Conservation (phyloP, 225 moss, liverwort and hornwort species). For the Physcomitrellopsis africana region DNA sequence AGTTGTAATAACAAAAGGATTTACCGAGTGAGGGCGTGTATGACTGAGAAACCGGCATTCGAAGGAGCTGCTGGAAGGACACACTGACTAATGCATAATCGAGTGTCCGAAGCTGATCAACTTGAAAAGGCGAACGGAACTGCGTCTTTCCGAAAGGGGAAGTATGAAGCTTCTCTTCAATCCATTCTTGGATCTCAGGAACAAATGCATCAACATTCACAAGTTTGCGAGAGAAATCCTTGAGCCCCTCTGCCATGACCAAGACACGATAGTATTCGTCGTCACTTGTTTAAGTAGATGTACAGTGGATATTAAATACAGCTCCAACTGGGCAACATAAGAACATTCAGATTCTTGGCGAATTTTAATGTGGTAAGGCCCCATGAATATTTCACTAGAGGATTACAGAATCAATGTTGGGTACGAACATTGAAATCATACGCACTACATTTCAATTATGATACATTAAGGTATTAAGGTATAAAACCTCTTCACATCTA, state of each 20-base stretch:
- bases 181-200: constrained; percentile 77
- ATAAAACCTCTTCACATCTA: constrained; percentile 12
- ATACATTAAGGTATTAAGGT: background rate
- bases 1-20: constrained; percentile 19
- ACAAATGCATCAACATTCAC: constrained; percentile 72
- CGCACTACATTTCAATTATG: constrained; percentile 3
- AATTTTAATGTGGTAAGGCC: constrained; percentile 12
- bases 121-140: constrained; percentile 73
- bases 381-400: constrained; percentile 16
- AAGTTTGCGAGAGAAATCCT: constrained; percentile 80
- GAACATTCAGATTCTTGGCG: background rate
- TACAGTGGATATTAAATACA: background rate
- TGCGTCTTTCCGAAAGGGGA: constrained; percentile 59
- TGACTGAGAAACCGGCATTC: constrained; percentile 76
- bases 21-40: constrained; percentile 51
- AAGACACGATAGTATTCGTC: constrained; percentile 17
- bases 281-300: constrained; percentile 10
- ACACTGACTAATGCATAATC: constrained; percentile 95
- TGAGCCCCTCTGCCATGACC: constrained; percentile 60
- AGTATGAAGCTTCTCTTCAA: constrained; percentile 74
- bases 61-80: constrained; percentile 88
- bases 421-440: constrained; percentile 18
- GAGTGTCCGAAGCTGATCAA: constrained; percentile 85
- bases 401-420: constrained; percentile 16
- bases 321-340: constrained; percentile 17